Conservation (phyloP, 2,329 filamentous ascomycete genomes). For the Paraconiothyrium sp. region DNA sequence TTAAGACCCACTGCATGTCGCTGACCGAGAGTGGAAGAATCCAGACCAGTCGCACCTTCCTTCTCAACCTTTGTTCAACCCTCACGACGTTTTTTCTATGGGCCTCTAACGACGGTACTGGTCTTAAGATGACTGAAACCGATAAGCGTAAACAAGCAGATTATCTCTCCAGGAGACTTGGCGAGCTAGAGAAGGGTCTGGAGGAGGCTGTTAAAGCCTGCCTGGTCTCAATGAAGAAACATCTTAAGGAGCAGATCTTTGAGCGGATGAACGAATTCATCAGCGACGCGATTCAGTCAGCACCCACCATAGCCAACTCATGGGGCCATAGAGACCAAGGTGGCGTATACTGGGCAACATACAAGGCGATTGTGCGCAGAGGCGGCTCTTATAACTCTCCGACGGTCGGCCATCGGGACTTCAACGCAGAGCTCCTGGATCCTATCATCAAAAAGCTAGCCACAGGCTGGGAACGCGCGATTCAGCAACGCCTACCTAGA, state of each 20-base stretch:
- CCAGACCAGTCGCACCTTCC: conserved; percentile 58
- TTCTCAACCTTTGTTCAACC: conserved; percentile 62
- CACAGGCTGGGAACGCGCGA: conserved; percentile 56
- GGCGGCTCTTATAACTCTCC: conserved; percentile 57
- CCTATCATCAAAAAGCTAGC: conserved; percentile 25
- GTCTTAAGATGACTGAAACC: conserved; percentile 52
- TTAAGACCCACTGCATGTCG: conserved; percentile 67
- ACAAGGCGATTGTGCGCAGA: conserved; percentile 65
- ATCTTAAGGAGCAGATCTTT: conserved; percentile 58
- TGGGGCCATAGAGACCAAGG: conserved; percentile 55
- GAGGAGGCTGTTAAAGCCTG: conserved; percentile 53
- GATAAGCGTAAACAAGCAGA: conserved; percentile 52
- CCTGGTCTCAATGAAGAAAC: conserved; percentile 51
- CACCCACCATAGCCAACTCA: conserved; percentile 40
- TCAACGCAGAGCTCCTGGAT: conserved; percentile 51
- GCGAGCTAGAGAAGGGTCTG: conserved; percentile 53
- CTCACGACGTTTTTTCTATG: conserved; percentile 64
- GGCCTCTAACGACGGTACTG: conserved; percentile 56
- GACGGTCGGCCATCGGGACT: conserved; percentile 50
- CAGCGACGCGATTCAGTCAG: conserved; percentile 50
- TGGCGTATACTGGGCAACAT: conserved; percentile 62
- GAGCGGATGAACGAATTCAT: conserved; percentile 55
- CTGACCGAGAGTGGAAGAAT: conserved; percentile 63
- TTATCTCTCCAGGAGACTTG: conserved; percentile 52
- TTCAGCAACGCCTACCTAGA: conserved; percentile 54